Percentiles rank a stretch among this genome's conserved stretches.
These are phyloP conservation scores for Saccharomyces hybrid DNA, from an alignment of 1,139 yeast species.

Conservation along the genomic window DNA sequence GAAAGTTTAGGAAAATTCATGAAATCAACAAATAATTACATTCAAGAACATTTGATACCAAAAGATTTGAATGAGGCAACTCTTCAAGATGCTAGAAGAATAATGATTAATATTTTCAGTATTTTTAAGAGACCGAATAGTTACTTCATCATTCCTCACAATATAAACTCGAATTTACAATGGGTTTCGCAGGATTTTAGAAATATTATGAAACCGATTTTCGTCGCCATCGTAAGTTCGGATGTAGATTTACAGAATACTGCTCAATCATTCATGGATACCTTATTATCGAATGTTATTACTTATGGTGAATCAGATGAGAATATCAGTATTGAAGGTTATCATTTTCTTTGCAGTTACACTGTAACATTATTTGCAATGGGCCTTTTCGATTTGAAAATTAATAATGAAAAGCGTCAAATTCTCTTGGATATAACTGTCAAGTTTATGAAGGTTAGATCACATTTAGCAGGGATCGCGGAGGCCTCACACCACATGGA, in stretches of 20 bases:
- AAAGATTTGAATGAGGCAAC: constrained; percentile 8
- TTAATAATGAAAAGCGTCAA: constrained; percentile 19
- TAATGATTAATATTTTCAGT: constrained; percentile 24
- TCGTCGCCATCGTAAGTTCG: constrained; percentile 14
- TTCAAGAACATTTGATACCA: neutral
- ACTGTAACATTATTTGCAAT: constrained; percentile 22
- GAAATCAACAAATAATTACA: neutral
- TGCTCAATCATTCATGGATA: constrained; percentile 13
- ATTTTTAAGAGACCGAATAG: constrained; percentile 23
- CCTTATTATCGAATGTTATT: constrained; percentile 16
- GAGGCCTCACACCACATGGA: constrained; percentile 10
- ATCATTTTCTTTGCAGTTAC: constrained; percentile 16
- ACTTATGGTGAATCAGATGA: constrained; percentile 15
- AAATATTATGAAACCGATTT: constrained; percentile 12
- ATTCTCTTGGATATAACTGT: constrained; percentile 19
- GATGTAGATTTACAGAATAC: constrained; percentile 2
- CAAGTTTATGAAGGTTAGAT: constrained; percentile 20
- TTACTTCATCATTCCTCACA: constrained; percentile 21
- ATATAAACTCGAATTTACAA: constrained; percentile 11
- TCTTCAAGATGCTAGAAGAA: constrained; percentile 17
- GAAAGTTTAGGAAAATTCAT: constrained; percentile 7
- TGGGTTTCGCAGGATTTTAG: constrained; percentile 21
- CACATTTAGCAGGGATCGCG: constrained; percentile 16
- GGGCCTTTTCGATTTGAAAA: constrained; percentile 22
- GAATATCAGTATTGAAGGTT: constrained; percentile 16